phyloP scores from a whole-genome alignment of 2,329 filamentous ascomycete species.

The Diaporthe helianthi region DNA sequence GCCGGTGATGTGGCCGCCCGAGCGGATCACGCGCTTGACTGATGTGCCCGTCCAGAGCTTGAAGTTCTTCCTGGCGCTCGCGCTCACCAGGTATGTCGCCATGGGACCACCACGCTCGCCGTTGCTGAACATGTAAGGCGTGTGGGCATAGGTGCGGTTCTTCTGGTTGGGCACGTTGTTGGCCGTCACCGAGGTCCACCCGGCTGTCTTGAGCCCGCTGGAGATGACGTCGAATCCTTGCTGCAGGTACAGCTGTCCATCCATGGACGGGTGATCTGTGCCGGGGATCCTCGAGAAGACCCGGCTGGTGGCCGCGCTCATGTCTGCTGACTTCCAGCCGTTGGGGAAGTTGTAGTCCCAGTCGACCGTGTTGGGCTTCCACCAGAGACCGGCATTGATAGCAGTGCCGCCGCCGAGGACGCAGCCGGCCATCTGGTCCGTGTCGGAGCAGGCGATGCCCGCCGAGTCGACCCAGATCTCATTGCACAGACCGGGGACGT shows the following conservation, averaged over 20 bases:
- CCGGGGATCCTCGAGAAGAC: constrained; percentile 76
- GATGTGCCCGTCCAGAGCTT: constrained; percentile 70
- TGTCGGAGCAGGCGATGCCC: constrained; percentile 68
- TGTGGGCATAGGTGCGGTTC: constrained; percentile 69
- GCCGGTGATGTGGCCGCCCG: constrained; percentile 67
- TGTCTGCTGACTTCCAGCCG: constrained; percentile 73
- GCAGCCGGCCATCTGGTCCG: constrained; percentile 72
- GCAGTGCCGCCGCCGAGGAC: constrained; percentile 68
- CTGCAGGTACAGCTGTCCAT: constrained; percentile 72
- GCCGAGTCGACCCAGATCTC: constrained; percentile 68
- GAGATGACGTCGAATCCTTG: constrained; percentile 70
- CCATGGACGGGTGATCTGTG: constrained; percentile 69
- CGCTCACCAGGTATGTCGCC: constrained; percentile 73
- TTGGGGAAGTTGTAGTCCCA: constrained; percentile 76
- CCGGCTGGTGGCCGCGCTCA: constrained; percentile 63
- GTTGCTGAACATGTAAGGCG: constrained; percentile 71
- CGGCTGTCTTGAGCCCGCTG: constrained; percentile 62
- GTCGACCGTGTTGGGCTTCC: constrained; percentile 68
- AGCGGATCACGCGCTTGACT: constrained; percentile 71
- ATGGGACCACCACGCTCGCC: constrained; percentile 74
- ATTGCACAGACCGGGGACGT: constrained; percentile 71
- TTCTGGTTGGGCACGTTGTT: constrained; percentile 68
- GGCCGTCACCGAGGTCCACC: constrained; percentile 66
- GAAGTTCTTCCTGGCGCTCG: constrained; percentile 68
- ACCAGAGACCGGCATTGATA: constrained; percentile 71